Evolutionary conservation across 2,329 filamentous ascomycete genomes (phyloP).

Genomic region (Xylariaceae sp.): DNA sequence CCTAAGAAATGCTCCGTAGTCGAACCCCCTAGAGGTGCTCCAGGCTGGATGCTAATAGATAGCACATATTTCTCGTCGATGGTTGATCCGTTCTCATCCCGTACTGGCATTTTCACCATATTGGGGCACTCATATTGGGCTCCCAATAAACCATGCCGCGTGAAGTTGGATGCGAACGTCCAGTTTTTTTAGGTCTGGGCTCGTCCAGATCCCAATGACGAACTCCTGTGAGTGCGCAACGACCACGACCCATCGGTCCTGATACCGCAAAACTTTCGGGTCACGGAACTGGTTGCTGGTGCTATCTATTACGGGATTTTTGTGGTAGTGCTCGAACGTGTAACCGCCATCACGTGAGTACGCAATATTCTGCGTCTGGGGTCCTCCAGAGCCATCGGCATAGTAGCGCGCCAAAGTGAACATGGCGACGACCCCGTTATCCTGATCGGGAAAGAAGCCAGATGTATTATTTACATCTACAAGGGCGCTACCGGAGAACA

Average conservation of each 20-base stretch:
- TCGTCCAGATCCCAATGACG: slow-evolving; percentile 66
- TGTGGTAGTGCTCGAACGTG: slow-evolving; percentile 64
- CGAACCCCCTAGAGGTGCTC: slow-evolving; percentile 62
- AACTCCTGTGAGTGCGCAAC: slow-evolving; percentile 62
- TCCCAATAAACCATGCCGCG: slow-evolving; percentile 57
- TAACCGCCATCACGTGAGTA: slow-evolving; percentile 68
- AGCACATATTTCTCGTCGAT: slow-evolving; percentile 53
- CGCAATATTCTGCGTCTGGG: slow-evolving; percentile 65
- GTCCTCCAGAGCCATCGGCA: slow-evolving; percentile 45
- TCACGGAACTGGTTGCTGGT: slow-evolving; percentile 66
- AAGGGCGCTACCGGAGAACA: slow-evolving; percentile 63
- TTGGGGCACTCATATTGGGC: slow-evolving; percentile 70
- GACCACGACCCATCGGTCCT: slow-evolving; percentile 63
- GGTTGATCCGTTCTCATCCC: slow-evolving; percentile 34
- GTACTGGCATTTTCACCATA: slow-evolving; percentile 61
- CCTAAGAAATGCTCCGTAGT: slow-evolving; percentile 64
- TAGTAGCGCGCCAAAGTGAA: slow-evolving; percentile 51
- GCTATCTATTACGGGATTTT: slow-evolving; percentile 66
- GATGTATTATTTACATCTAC: slow-evolving; percentile 69
- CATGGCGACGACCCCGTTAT: slow-evolving; percentile 68
- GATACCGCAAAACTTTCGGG: slow-evolving; percentile 68
- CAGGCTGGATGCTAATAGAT: slow-evolving; percentile 62
- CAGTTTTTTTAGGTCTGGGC: slow-evolving; percentile 64
- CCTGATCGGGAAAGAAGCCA: slow-evolving; percentile 67
- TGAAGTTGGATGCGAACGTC: slow-evolving; percentile 65